A percentile compares a stretch with the other conserved stretches of the same genome.
Evolutionary conservation across 2,329 filamentous ascomycete genomes (phyloP).

Genomic region (Talaromyces sp.): DNA sequence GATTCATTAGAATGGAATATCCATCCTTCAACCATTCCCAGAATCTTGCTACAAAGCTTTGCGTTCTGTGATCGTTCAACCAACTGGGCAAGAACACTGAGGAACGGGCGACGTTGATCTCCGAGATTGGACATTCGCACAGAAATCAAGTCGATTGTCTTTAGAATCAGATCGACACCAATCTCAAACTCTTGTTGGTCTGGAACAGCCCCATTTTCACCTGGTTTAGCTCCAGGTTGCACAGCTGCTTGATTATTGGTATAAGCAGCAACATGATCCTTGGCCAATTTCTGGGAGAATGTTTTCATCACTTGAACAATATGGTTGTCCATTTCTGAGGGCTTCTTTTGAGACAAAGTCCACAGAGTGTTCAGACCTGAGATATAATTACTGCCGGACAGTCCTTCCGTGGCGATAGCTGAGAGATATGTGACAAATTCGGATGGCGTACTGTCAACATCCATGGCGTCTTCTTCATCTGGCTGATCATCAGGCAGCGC

Average conservation of each 20-base stretch:
- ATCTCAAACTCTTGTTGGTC: slow-evolving; percentile 76
- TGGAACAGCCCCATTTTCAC: slow-evolving; percentile 40
- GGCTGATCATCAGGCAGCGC: slow-evolving; percentile 76
- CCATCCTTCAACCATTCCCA: slow-evolving; percentile 92
- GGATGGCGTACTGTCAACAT: slow-evolving; percentile 70
- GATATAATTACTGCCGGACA: slow-evolving; percentile 75
- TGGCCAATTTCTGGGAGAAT: slow-evolving; percentile 82
- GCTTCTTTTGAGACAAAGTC: slow-evolving; percentile 81
- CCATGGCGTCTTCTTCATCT: slow-evolving; percentile 78
- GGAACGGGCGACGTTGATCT: slow-evolving; percentile 85
- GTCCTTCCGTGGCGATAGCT: slow-evolving; percentile 78
- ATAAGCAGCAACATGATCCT: slow-evolving; percentile 81
- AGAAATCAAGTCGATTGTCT: slow-evolving; percentile 89
- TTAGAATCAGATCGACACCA: slow-evolving; percentile 88
- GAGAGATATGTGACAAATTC: slow-evolving; percentile 85
- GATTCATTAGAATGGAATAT: slow-evolving; percentile 93
- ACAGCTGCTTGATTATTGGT: slow-evolving; percentile 44
- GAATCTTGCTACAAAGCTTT: slow-evolving; percentile 82
- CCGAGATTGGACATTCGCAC: slow-evolving; percentile 88
- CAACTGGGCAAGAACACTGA: slow-evolving; percentile 89
- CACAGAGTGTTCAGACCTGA: slow-evolving; percentile 90
- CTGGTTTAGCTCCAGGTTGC: slow-evolving; percentile 34
- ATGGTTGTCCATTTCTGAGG: slow-evolving; percentile 83
- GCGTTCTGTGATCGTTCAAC: slow-evolving; percentile 92
- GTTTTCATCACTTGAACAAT: slow-evolving; percentile 87